Conservation (phyloP, 2,329 filamentous ascomycete species). For the Rasamsonia emersonii region DNA sequence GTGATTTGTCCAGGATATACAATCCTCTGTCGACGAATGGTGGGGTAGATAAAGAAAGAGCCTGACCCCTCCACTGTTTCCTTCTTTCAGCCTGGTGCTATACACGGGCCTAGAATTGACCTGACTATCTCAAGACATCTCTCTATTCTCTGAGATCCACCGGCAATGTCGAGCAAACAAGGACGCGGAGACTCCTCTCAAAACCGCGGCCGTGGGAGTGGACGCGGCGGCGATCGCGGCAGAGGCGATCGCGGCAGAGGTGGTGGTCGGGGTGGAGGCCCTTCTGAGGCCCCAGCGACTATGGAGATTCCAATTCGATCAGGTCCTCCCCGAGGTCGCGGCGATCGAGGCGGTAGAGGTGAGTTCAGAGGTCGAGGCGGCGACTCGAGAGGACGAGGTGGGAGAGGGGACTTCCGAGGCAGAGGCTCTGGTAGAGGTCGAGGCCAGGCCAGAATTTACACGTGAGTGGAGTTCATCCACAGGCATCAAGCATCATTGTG, state of each 20-base stretch:
- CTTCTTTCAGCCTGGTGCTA: too few relatives aligned
- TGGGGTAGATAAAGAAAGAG: too few relatives aligned
- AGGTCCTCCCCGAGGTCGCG: slow-evolving; percentile 4
- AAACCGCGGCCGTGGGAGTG: slow-evolving; percentile 1
- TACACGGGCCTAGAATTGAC: too few relatives aligned
- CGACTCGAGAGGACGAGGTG: too few relatives aligned
- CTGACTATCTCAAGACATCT: too few relatives aligned
- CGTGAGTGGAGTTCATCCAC: slow-evolving; percentile 4
- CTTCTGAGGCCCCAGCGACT: too few relatives aligned
- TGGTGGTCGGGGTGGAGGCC: slow-evolving; percentile 18
- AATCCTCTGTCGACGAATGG: too few relatives aligned
- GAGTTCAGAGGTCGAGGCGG: slow-evolving; percentile 9
- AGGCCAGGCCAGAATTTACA: slow-evolving; percentile 3
- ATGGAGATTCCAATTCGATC: slow-evolving; percentile 16
- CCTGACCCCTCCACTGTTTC: too few relatives aligned
- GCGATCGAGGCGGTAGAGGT: slow-evolving; percentile 15
- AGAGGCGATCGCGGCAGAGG: slow-evolving; percentile 4
- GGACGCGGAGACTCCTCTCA: too few relatives aligned
- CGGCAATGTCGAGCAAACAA: too few relatives aligned
- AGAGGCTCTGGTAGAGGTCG: slow-evolving; percentile 14
- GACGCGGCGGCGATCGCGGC: slow-evolving; percentile 1
- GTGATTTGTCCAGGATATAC: too few relatives aligned
- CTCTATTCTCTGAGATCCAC: not conserved
- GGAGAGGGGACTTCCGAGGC: slow-evolving; percentile 19
- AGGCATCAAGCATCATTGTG: not conserved